phyloP scores from a whole-genome alignment of 2,329 filamentous ascomycete species.

The Massarina eburnea region DNA sequence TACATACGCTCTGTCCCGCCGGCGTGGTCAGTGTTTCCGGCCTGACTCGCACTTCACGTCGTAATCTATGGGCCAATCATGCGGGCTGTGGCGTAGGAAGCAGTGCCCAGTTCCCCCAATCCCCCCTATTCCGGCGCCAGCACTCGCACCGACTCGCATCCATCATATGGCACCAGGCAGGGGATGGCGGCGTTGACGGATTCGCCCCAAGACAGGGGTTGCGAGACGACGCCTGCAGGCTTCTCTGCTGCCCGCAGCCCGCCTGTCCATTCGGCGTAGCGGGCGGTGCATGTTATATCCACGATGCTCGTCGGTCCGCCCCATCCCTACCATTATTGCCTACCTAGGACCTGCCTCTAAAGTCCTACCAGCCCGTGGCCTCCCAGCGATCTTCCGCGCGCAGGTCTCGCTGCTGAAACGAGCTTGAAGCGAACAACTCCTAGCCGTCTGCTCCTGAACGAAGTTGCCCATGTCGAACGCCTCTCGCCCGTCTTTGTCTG shows the following conservation, averaged over 20 bases:
- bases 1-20: slow-evolving; percentile 4
- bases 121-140: slow-evolving; percentile 7
- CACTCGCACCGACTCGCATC: slow-evolving; percentile 7
- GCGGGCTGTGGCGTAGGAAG: slow-evolving; percentile 5
- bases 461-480: slow-evolving; percentile 40
- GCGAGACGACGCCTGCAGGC: slow-evolving; percentile 14
- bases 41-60: slow-evolving; percentile 1
- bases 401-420: slow-evolving; percentile 43
- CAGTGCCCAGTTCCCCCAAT: not conserved
- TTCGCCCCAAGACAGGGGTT: slow-evolving; percentile 15
- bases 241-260: not conserved
- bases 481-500: slow-evolving; percentile 36
- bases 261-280: not conserved
- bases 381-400: slow-evolving; percentile 25
- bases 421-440: slow-evolving; percentile 42
- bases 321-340: slow-evolving; percentile 10
- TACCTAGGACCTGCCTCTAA: slow-evolving; percentile 15
- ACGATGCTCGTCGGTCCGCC: slow-evolving; percentile 11
- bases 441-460: slow-evolving; percentile 29
- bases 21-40: slow-evolving; percentile 1
- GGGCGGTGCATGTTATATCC: not conserved
- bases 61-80: slow-evolving; percentile 7
- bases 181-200: slow-evolving; percentile 8
- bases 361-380: slow-evolving; percentile 15
- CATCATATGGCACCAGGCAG: slow-evolving; percentile 3